Evolutionary conservation across 1,284 basidiomycete genomes (phyloP).

Genomic region (Thelephora terrestris): DNA sequence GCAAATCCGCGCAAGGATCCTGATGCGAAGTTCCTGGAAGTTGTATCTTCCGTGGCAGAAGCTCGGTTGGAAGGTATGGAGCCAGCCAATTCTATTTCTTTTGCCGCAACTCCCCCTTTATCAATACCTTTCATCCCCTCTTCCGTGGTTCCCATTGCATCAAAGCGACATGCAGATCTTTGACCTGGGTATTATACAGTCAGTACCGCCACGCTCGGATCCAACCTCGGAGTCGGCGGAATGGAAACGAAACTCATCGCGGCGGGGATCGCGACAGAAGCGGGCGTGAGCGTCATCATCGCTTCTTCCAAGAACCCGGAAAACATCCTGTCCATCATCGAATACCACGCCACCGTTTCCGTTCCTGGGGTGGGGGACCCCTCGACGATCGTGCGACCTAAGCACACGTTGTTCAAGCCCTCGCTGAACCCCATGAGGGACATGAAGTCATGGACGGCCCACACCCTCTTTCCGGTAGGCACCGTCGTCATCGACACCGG

Average conservation of each 20-base stretch:
- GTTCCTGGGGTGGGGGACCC: constrained; percentile 6
- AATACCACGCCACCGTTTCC: constrained; percentile 42
- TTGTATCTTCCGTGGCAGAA: constrained; percentile 75
- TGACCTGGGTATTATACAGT: constrained; percentile 36
- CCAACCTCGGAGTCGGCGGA: constrained; percentile 91
- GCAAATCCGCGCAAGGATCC: constrained; percentile 91
- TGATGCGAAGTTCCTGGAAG: constrained; percentile 68
- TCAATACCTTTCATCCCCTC: background rate
- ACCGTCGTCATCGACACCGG: constrained; percentile 84
- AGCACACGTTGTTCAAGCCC: constrained; percentile 1
- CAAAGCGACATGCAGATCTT: background rate
- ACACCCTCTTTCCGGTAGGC: constrained; percentile 85
- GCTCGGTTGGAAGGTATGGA: constrained; percentile 71
- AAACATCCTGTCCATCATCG: constrained; percentile 76
- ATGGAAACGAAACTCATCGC: constrained; percentile 99
- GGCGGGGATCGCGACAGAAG: constrained; percentile 93
- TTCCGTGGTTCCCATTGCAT: no score
- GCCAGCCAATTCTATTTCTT: background rate
- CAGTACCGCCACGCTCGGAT: constrained; percentile 85
- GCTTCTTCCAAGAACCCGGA: constrained; percentile 74
- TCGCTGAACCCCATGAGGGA: constrained; percentile 59
- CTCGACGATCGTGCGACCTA: background rate
- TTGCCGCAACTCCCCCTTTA: background rate
- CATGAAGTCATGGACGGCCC: constrained; percentile 91
- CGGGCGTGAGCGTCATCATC: constrained; percentile 93